phyloP scores from a whole-genome alignment of 768 basidiomycete species.

The Boletus vinaceobasis region DNA sequence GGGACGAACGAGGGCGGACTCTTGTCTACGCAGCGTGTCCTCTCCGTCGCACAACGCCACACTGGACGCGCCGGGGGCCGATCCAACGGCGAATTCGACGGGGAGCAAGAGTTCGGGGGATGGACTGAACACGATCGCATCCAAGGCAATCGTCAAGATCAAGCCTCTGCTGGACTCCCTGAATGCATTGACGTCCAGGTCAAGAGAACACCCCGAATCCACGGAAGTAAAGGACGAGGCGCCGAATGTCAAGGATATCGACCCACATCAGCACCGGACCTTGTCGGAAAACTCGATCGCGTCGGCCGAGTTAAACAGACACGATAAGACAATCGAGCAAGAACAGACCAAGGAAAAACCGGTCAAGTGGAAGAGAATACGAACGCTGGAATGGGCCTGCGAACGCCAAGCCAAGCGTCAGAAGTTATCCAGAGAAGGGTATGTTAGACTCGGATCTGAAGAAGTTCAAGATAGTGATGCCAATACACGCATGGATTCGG shows the following conservation, averaged over 20 bases:
- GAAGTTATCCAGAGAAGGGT: constrained; percentile 22
- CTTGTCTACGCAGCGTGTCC: constrained; percentile 27
- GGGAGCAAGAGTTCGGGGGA: neutral
- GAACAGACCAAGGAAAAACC: constrained; percentile 9
- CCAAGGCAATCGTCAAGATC: constrained; percentile 20
- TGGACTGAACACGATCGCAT: constrained; percentile 1
- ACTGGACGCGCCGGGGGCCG: constrained; percentile 8
- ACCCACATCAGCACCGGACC: neutral
- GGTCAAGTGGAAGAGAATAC: constrained; percentile 20
- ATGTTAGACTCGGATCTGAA: constrained; percentile 15
- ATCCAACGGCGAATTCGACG: neutral
- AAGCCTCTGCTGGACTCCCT: constrained; percentile 22
- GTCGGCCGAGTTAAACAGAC: neutral
- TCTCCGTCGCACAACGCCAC: constrained; percentile 30
- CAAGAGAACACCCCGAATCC: constrained; percentile 1
- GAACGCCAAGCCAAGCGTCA: constrained; percentile 38
- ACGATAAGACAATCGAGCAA: neutral
- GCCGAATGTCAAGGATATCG: neutral
- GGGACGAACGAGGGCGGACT: constrained; percentile 12
- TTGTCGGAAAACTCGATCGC: neutral
- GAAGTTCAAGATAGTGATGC: constrained; percentile 12
- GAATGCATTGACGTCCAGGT: constrained; percentile 11
- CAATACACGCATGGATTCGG: constrained; percentile 21
- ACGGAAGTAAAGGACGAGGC: neutral
- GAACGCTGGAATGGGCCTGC: constrained; percentile 46